Percentiles rank a stretch among this genome's conserved stretches.
These are phyloP conservation scores for Aureobasidium melanogenum DNA, from an alignment of 2,329 filamentous ascomycete genomes.

Conservation along the genomic window DNA sequence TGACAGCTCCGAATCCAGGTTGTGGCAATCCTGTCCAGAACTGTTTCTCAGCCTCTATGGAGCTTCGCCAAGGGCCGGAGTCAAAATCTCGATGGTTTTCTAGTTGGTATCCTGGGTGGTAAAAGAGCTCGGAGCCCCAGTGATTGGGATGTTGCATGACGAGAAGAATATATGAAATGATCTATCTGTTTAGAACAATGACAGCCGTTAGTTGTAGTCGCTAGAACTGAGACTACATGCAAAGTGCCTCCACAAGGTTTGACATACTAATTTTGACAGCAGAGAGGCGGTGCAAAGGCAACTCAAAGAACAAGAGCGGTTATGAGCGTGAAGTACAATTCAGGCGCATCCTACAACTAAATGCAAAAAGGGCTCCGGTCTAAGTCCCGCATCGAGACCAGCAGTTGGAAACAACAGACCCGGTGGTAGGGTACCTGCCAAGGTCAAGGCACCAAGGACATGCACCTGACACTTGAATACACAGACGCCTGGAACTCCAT, in stretches of 20 bases:
- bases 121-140: background rate
- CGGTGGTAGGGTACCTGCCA: background rate
- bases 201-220: background rate
- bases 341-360: slow-evolving; percentile 4
- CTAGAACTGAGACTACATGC: background rate
- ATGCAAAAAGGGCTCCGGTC: background rate
- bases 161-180: background rate
- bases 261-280: slow-evolving; percentile 2
- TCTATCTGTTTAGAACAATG: background rate
- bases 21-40: background rate
- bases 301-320: background rate
- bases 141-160: background rate
- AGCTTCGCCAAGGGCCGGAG: background rate
- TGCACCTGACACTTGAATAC: background rate
- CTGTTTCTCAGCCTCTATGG: background rate
- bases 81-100: background rate
- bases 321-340: background rate
- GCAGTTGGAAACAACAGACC: background rate
- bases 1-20: background rate
- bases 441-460: background rate
- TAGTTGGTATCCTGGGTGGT: background rate
- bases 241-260: background rate
- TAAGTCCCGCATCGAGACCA: background rate
- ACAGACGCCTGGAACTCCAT: background rate
- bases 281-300: background rate